A percentile compares a stretch with the other conserved stretches of the same genome.
phyloP scores from a whole-genome alignment of 495 filamentous ascomycete genomes.

The Penicillium chermesinum region DNA sequence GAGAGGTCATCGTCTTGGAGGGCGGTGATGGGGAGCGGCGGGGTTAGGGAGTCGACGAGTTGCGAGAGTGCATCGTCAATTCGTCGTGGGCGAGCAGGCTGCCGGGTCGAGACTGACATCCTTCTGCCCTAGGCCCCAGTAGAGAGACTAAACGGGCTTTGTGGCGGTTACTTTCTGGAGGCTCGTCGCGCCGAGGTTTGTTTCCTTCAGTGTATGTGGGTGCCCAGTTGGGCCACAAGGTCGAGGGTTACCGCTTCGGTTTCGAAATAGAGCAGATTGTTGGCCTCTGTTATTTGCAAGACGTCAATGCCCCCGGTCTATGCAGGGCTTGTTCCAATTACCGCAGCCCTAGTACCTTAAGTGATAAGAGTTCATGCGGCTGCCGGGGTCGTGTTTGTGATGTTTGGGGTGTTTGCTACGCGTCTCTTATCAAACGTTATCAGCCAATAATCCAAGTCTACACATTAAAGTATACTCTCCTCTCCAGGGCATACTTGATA shows the following conservation, averaged over 20 bases:
- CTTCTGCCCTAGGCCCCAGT: conserved; percentile 15
- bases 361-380: conserved; percentile 4
- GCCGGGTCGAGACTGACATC: conserved; percentile 33
- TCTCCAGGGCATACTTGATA: background rate
- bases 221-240: conserved; percentile 3
- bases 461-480: too few species aligned
- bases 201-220: background rate
- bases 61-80: conserved; percentile 53
- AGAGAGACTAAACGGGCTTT: conserved; percentile 1
- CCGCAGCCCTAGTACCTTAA: background rate
- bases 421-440: conserved; percentile 20
- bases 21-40: conserved; percentile 31
- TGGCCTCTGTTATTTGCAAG: background rate
- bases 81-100: conserved; percentile 39
- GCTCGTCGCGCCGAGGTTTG: conserved; percentile 1
- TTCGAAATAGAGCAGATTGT: background rate
- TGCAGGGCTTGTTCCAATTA: background rate
- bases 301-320: background rate
- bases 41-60: conserved; percentile 48
- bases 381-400: conserved; percentile 15
- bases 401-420: conserved; percentile 21
- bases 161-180: conserved; percentile 6
- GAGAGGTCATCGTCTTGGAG: conserved; percentile 31
- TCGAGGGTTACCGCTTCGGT: background rate
- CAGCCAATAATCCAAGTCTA: background rate